Conservation (phyloP, 768 basidiomycete species). For the Auricularia heimuer region DNA sequence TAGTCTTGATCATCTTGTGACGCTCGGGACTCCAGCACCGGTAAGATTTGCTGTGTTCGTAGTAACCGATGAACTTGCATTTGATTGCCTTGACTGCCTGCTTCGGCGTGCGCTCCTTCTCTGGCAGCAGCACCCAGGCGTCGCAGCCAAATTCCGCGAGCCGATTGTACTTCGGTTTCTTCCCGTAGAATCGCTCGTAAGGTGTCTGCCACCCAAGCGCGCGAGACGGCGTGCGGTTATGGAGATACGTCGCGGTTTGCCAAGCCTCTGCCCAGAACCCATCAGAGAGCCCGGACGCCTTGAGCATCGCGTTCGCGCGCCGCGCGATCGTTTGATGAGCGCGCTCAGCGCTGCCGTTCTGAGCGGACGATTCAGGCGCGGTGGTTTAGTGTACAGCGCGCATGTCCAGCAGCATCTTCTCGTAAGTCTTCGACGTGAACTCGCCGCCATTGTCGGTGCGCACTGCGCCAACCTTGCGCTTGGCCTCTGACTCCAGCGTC, state of each 20-base stretch:
- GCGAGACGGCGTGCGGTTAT: not conserved
- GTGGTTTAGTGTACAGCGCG: not conserved
- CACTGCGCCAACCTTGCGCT: not conserved
- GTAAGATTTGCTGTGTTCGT: too few species aligned
- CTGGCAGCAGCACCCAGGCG: too few species aligned
- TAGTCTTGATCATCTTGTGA: too few species aligned
- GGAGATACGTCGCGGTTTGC: constrained; percentile 1
- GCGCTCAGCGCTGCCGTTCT: constrained; percentile 16
- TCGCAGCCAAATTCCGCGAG: not conserved
- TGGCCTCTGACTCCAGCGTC: not conserved
- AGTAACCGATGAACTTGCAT: too few species aligned
- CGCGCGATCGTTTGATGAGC: constrained; percentile 13
- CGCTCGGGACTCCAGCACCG: too few species aligned
- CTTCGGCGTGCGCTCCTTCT: too few species aligned
- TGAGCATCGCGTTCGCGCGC: constrained; percentile 10
- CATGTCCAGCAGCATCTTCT: not conserved
- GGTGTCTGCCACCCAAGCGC: not conserved
- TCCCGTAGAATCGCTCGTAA: not conserved
- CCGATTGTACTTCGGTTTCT: not conserved
- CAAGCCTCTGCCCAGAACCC: constrained; percentile 13
- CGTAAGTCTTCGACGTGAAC: not conserved
- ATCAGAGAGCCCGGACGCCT: constrained; percentile 4
- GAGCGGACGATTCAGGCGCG: constrained; percentile 13
- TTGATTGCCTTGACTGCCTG: too few species aligned
- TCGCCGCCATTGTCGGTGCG: constrained; percentile 10